A percentile compares a stretch with the other conserved stretches of the same genome.
Conservation (phyloP, 108 stramenopile genomes). For the Conticribra guillardii region DNA sequence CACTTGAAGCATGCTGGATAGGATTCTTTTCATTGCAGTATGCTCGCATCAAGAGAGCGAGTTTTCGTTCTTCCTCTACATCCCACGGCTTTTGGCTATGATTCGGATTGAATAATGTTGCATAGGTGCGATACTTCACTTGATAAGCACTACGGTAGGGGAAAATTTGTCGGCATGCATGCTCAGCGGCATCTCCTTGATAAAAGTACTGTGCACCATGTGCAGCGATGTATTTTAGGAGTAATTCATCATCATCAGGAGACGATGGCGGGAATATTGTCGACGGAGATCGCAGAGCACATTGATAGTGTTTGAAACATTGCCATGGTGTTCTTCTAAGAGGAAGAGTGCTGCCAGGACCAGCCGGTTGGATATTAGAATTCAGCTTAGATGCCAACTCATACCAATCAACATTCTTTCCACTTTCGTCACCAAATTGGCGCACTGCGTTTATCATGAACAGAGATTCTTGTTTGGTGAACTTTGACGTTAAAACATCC, state of each 20-base stretch:
- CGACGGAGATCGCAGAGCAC: slow-evolving; percentile 35
- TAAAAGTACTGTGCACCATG: slow-evolving; percentile 55
- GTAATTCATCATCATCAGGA: slow-evolving; percentile 61
- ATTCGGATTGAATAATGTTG: slow-evolving; percentile 61
- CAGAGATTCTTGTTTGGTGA: slow-evolving; percentile 53
- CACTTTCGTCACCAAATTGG: slow-evolving; percentile 11
- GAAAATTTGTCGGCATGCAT: slow-evolving; percentile 32
- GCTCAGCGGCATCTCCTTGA: slow-evolving; percentile 31
- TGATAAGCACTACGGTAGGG: slow-evolving; percentile 35
- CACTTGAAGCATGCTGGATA: slow-evolving; percentile 10
- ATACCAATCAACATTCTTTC: slow-evolving; percentile 36
- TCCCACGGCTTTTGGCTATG: slow-evolving; percentile 31
- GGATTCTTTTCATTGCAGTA: slow-evolving; percentile 36
- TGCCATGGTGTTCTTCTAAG: slow-evolving; percentile 49
- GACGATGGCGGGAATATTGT: slow-evolving; percentile 47
- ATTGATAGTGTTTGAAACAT: slow-evolving; percentile 51
- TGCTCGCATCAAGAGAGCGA: slow-evolving; percentile 52
- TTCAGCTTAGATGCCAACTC: slow-evolving; percentile 32
- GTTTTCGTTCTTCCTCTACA: slow-evolving; percentile 42
- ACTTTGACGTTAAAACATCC: slow-evolving; percentile 25
- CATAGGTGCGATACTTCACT: slow-evolving; percentile 38
- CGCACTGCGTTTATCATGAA: slow-evolving; percentile 28
- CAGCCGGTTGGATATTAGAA: slow-evolving; percentile 18
- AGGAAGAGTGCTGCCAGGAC: not conserved
- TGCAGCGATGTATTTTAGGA: slow-evolving; percentile 65